Evolutionary conservation across 129 eudicot species (phyloP), one percentile per base, ranked within the genome.

Genomic region (Flaveria brownii): DNA sequence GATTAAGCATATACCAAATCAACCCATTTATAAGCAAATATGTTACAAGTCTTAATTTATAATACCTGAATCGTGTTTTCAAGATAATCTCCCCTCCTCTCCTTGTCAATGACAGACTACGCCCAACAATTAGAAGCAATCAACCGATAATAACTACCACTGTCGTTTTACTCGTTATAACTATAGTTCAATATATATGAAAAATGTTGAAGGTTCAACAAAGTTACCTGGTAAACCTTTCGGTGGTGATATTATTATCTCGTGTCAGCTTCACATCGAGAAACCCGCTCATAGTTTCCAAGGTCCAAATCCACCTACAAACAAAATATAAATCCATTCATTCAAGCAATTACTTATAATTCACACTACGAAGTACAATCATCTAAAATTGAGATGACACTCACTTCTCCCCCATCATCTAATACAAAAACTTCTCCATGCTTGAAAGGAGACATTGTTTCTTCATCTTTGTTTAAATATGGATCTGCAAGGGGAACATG

Each of bases 381-480:
- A n/a, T n/a, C n/a, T n/a, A 45, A 55, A 22, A 23, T 5, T 36
- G 13, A 64, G 26, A 79, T 77, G 66, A 46, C 6, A 41, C 72
- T 80, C 84, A 94, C 98, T 92, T 94, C 98, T 73, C 98, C 98
- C 5, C 98, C 98, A 75, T 94, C 98, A 78, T 94, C 98, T 75
- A 94, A 82, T 51, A 94, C 98, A 74, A 80, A 94, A 17, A 94
- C 98, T 84, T 94, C 98, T 54, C 98, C 98, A 75, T 94, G 98
- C 82, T 94, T 97, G 16, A 94, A 91, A 46, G 98, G 98, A 55
- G 98, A 94, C 97, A 94, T 94, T 23, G 98, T 94, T 78, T 96
- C 98, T 9, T 97, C 98, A 86, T 94, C 98, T 25, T 89, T 91
- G 72, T 94, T 94, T 79, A 94, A 79, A 77, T 94, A 94, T 52